phyloP scores from a whole-genome alignment of 2,329 filamentous ascomycete genomes.

The Rutstroemia sp. region DNA sequence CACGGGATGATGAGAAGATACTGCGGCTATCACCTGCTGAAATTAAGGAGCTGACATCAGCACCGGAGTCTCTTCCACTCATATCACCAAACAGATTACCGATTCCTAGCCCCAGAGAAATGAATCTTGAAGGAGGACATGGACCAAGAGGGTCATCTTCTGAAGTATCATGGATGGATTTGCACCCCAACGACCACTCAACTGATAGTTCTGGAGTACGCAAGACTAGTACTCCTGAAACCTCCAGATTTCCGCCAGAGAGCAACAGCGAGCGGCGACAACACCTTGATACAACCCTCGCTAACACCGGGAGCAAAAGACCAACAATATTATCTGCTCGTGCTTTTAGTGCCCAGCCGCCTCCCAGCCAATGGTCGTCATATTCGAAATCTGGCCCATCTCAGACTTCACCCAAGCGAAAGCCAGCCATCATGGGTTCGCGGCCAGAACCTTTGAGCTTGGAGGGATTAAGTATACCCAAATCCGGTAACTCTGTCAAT shows the following conservation, averaged over 20 bases:
- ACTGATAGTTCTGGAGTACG: constrained; percentile 4
- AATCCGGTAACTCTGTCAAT: neutral
- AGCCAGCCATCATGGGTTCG: constrained; percentile 14
- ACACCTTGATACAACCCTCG: constrained; percentile 11
- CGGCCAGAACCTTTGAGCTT: constrained; percentile 25
- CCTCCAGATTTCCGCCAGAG: constrained; percentile 8
- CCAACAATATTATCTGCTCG: constrained; percentile 24
- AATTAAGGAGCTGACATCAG: constrained; percentile 49
- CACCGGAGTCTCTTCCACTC: constrained; percentile 51
- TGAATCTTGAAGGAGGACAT: constrained; percentile 21
- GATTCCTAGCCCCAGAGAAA: constrained; percentile 27
- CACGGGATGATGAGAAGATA: constrained; percentile 33
- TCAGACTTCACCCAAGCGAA: constrained; percentile 24
- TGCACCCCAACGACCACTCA: constrained; percentile 12
- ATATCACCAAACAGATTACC: constrained; percentile 33
- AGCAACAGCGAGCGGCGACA: constrained; percentile 14
- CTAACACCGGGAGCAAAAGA: constrained; percentile 14
- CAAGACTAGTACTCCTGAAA: constrained; percentile 13
- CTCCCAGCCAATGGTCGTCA: constrained; percentile 16
- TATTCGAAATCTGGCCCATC: constrained; percentile 17
- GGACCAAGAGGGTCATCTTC: constrained; percentile 14
- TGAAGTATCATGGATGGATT: constrained; percentile 9
- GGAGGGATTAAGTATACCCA: neutral
- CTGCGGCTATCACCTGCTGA: constrained; percentile 50
- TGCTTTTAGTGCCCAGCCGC: constrained; percentile 20